Percentiles rank a stretch among this genome's conserved stretches.
Conservation (phyloP, 2,329 filamentous ascomycete genomes). For the Cylindrodendrum hubeiense region DNA sequence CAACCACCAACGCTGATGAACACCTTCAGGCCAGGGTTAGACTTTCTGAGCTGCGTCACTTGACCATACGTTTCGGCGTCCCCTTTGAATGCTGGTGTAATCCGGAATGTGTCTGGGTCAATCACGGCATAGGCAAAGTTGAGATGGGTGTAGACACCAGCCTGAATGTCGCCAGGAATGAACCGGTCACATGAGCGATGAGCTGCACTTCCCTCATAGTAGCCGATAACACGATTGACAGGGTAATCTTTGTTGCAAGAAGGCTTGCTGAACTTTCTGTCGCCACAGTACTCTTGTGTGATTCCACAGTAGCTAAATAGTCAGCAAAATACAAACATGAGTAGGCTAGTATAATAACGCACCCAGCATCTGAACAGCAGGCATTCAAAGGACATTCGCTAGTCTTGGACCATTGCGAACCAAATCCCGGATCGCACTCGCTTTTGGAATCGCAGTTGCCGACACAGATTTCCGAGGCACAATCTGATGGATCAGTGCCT, state of each 20-base stretch:
- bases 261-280: slow-evolving; percentile 23
- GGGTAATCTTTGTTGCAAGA: slow-evolving; percentile 20
- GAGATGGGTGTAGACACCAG: slow-evolving; percentile 47
- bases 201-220: slow-evolving; percentile 46
- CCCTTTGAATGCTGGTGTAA: slow-evolving; percentile 10
- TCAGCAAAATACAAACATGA: no score
- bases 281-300: slow-evolving; percentile 42
- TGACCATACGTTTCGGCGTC: slow-evolving; percentile 4
- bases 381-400: no score
- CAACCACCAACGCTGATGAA: slow-evolving; percentile 55
- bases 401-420: no score
- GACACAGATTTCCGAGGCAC: no score
- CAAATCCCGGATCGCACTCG: no score
- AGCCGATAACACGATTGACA: slow-evolving; percentile 38
- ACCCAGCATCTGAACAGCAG: no score
- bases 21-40: slow-evolving; percentile 43
- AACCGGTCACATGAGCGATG: slow-evolving; percentile 39
- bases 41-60: slow-evolving; percentile 38
- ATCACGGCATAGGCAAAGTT: slow-evolving; percentile 51
- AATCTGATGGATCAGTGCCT: no score
- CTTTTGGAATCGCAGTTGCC: no score
- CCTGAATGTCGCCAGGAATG: slow-evolving; percentile 39
- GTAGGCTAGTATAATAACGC: no score
- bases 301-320: slow-evolving; percentile 47
- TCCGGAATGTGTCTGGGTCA: slow-evolving; percentile 44